phyloP scores from a whole-genome alignment of 2,329 filamentous ascomycete species.

The Nigrospora osmanthi region DNA sequence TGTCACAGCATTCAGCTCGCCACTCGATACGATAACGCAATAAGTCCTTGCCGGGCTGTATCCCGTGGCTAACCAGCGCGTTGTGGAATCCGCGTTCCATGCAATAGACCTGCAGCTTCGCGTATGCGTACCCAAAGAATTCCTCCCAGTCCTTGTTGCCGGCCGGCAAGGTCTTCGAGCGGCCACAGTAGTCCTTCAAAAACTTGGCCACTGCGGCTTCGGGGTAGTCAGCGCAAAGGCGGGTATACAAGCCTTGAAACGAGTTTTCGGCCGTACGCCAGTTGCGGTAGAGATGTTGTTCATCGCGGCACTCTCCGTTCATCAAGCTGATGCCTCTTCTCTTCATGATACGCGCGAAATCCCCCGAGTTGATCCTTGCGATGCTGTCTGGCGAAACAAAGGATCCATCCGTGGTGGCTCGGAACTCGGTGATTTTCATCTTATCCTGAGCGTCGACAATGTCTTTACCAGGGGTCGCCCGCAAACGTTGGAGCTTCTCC shows the following conservation, averaged over 20 bases:
- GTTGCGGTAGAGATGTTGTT: slow-evolving; percentile 4
- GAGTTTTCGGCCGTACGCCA: slow-evolving; percentile 5
- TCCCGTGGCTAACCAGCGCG: background rate
- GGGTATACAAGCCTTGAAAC: slow-evolving; percentile 1
- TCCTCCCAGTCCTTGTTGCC: slow-evolving; percentile 5
- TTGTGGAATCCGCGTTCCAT: slow-evolving; percentile 5
- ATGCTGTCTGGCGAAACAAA: slow-evolving; percentile 2
- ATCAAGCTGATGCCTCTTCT: slow-evolving; percentile 5
- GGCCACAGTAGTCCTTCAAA: slow-evolving; percentile 2
- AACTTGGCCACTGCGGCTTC: background rate
- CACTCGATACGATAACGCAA: slow-evolving; percentile 7
- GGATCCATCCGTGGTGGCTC: slow-evolving; percentile 3
- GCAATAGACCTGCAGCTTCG: slow-evolving; percentile 4
- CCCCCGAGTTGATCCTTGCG: slow-evolving; percentile 3
- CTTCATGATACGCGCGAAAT: slow-evolving; percentile 6
- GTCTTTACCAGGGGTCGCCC: background rate
- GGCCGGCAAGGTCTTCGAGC: background rate
- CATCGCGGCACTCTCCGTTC: slow-evolving; percentile 6
- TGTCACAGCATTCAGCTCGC: slow-evolving; percentile 2
- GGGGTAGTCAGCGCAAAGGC: slow-evolving; percentile 5
- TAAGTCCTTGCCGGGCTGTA: slow-evolving; percentile 4
- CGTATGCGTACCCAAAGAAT: slow-evolving; percentile 6
- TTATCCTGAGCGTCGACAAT: slow-evolving; percentile 2
- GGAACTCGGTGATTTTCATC: slow-evolving; percentile 6
- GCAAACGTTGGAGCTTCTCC: slow-evolving; percentile 1